Conservation (phyloP, 495 filamentous ascomycete genomes). For the Neurospora pannonica region DNA sequence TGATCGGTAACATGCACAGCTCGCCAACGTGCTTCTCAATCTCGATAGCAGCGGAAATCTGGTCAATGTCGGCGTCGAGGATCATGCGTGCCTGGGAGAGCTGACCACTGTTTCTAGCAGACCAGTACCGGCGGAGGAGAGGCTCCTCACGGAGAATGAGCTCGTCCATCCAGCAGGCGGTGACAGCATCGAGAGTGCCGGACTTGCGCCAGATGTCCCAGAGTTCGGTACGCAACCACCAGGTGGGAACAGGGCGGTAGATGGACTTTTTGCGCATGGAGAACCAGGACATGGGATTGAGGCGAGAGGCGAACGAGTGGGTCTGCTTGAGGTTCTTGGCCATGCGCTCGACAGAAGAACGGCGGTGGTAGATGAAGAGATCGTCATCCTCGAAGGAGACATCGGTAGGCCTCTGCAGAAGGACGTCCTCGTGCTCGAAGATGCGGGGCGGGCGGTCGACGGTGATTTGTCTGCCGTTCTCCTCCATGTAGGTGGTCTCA, state of each 20-base stretch:
- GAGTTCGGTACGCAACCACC: slow-evolving; percentile 48
- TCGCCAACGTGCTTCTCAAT: slow-evolving; percentile 49
- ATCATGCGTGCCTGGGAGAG: slow-evolving; percentile 45
- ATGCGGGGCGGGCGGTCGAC: slow-evolving; percentile 7
- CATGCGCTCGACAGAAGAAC: slow-evolving; percentile 3
- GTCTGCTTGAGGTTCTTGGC: slow-evolving; percentile 1
- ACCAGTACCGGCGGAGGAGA: slow-evolving; percentile 50
- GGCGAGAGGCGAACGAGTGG: neutral
- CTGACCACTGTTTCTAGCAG: slow-evolving; percentile 43
- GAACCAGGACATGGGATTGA: slow-evolving; percentile 10
- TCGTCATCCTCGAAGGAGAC: slow-evolving; percentile 17
- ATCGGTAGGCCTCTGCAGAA: slow-evolving; percentile 11
- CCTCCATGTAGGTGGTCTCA: slow-evolving; percentile 11
- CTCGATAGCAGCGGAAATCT: slow-evolving; percentile 52
- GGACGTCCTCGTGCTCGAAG: slow-evolving; percentile 14
- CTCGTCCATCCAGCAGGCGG: slow-evolving; percentile 56
- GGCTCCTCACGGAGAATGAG: slow-evolving; percentile 46
- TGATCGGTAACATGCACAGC: slow-evolving; percentile 51
- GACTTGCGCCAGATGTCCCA: slow-evolving; percentile 59
- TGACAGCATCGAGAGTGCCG: slow-evolving; percentile 49
- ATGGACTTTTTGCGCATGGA: slow-evolving; percentile 8
- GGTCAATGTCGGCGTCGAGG: slow-evolving; percentile 45
- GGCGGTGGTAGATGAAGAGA: slow-evolving; percentile 14
- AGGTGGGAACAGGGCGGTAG: slow-evolving; percentile 35
- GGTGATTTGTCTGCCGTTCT: neutral